phyloP scores from a whole-genome alignment of 1,139 yeast genomes.

The Suhomyces coccinellae region DNA sequence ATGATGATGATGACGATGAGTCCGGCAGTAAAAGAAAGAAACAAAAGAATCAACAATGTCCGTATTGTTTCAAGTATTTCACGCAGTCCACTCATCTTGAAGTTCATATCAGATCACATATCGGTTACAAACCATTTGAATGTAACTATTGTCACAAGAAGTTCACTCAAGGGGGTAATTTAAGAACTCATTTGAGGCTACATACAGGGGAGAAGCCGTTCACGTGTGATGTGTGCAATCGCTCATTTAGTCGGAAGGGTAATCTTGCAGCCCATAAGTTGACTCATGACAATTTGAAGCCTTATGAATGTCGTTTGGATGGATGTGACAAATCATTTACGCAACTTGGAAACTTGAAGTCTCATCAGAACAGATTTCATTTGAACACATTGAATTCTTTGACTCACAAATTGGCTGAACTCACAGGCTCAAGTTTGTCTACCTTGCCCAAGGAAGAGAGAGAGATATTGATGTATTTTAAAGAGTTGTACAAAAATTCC shows the following conservation, averaged over 20 bases:
- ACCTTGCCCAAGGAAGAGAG: conserved; percentile 61
- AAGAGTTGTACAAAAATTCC: conserved; percentile 78
- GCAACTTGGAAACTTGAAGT: conserved; percentile 88
- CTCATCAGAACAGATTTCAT: conserved; percentile 92
- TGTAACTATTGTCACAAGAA: conserved; percentile 78
- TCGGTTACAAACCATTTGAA: conserved; percentile 76
- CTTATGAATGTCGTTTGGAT: conserved; percentile 78
- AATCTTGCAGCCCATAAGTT: conserved; percentile 82
- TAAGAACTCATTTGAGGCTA: conserved; percentile 80
- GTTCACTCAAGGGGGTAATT: conserved; percentile 90
- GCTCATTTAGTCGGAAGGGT: conserved; percentile 84
- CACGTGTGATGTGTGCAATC: conserved; percentile 68
- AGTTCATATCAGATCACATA: conserved; percentile 76
- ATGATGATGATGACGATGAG: conserved; percentile 22
- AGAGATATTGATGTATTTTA: conserved; percentile 72
- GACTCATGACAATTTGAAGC: conserved; percentile 78
- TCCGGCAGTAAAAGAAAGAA: conserved; percentile 32
- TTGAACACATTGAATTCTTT: conserved; percentile 63
- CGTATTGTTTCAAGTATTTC: conserved; percentile 66
- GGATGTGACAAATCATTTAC: conserved; percentile 83
- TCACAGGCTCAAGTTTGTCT: conserved; percentile 46
- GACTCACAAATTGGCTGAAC: conserved; percentile 63
- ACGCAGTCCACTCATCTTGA: conserved; percentile 78
- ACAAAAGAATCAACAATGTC: conserved; percentile 63
- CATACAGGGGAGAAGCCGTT: conserved; percentile 94